A percentile compares a stretch with the other conserved stretches of the same genome.
Evolutionary conservation across 1,284 basidiomycete genomes (phyloP).

Genomic region (Ceratobasidium sp.): DNA sequence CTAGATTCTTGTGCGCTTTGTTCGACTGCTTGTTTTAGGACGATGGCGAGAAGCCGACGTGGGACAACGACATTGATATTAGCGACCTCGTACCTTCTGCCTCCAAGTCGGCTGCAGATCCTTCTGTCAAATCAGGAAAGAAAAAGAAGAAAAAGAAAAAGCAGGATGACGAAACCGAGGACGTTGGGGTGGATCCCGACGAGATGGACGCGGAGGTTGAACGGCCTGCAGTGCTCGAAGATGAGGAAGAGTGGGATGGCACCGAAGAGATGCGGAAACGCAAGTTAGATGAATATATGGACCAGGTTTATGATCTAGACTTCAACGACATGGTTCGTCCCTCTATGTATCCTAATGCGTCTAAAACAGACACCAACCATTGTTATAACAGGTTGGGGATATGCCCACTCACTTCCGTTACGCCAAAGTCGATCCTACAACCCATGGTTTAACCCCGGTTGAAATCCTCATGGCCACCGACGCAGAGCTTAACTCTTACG

Average conservation of each 20-base stretch:
- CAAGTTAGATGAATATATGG: slow-evolving; percentile 88
- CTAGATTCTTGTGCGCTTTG: not conserved
- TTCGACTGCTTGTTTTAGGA: slow-evolving; percentile 44
- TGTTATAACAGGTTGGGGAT: slow-evolving; percentile 74
- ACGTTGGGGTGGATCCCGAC: slow-evolving; percentile 69
- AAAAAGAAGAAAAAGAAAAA: slow-evolving; percentile 67
- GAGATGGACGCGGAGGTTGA: slow-evolving; percentile 81
- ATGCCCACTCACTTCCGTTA: slow-evolving; percentile 97
- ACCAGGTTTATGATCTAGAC: slow-evolving; percentile 90
- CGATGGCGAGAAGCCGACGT: slow-evolving; percentile 82
- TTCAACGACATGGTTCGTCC: slow-evolving; percentile 93
- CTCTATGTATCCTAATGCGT: slow-evolving; percentile 22
- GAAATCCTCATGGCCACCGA: slow-evolving; percentile 96
- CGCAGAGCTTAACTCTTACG: slow-evolving; percentile 91
- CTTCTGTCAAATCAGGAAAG: slow-evolving; percentile 56
- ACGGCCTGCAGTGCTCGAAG: slow-evolving; percentile 26
- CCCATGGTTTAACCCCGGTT: slow-evolving; percentile 82
- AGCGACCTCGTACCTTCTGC: slow-evolving; percentile 71
- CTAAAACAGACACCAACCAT: not conserved
- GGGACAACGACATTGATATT: slow-evolving; percentile 92
- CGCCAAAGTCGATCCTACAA: slow-evolving; percentile 75
- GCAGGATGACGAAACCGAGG: slow-evolving; percentile 64
- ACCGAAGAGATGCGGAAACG: slow-evolving; percentile 88
- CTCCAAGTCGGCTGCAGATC: not conserved
- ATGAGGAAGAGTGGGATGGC: slow-evolving; percentile 79